phyloP scores from a whole-genome alignment of 345 rosid genomes.

The Acer yangbiense region DNA sequence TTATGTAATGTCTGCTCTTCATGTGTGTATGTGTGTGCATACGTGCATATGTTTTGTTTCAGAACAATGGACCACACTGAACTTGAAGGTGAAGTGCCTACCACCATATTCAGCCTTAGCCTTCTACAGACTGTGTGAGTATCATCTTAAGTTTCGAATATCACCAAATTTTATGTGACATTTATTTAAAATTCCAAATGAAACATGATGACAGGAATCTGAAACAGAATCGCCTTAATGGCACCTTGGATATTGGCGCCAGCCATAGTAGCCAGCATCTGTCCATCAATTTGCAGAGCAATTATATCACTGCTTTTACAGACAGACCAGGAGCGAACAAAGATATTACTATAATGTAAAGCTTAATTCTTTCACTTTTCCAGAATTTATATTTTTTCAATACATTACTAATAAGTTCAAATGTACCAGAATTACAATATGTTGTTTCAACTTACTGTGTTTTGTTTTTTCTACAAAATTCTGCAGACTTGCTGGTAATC shows the following conservation, averaged over 20 bases:
- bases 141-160: background rate
- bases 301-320: conserved; percentile 34
- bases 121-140: conserved; percentile 72
- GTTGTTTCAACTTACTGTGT: background rate
- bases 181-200: background rate
- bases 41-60: background rate
- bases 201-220: conserved; percentile 41
- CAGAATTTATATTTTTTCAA: background rate
- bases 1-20: too few relatives aligned
- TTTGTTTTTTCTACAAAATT: background rate
- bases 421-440: background rate
- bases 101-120: conserved; percentile 46
- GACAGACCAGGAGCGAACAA: conserved; percentile 7
- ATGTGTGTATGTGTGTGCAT: background rate
- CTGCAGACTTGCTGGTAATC: conserved; percentile 66
- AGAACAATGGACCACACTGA: conserved; percentile 59
- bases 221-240: conserved; percentile 46
- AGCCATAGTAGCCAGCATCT: conserved; percentile 42
- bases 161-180: background rate
- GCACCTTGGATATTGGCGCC: conserved; percentile 54
- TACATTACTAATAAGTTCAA: background rate
- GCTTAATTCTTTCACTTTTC: background rate
- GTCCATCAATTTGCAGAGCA: conserved; percentile 54
- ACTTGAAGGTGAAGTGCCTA: conserved; percentile 58
- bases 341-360: conserved; percentile 49